These are phyloP conservation scores for Colletotrichum zoysiae DNA, from an alignment of 2,329 filamentous ascomycete species.

Conservation along the genomic window DNA sequence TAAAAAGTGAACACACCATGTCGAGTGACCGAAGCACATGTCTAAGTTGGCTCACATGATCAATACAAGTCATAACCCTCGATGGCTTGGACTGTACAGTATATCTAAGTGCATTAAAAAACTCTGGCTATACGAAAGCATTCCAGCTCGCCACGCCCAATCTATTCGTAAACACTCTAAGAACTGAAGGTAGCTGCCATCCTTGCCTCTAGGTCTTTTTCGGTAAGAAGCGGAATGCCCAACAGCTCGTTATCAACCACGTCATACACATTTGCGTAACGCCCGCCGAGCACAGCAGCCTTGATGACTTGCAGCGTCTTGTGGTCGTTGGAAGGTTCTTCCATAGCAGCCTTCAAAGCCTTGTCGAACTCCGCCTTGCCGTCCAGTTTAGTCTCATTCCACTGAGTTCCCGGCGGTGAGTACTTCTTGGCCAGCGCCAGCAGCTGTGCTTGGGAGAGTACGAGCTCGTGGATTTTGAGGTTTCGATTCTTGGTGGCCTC, in stretches of 20 bases:
- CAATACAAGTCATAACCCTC: background rate
- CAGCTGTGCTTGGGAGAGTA: slow-evolving; percentile 64
- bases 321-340: slow-evolving; percentile 9
- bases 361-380: slow-evolving; percentile 8
- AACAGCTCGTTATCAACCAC: slow-evolving; percentile 27
- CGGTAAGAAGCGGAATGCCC: slow-evolving; percentile 15
- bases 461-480: slow-evolving; percentile 64
- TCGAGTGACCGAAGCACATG: background rate
- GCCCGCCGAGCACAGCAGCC: slow-evolving; percentile 2
- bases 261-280: slow-evolving; percentile 9
- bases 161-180: background rate
- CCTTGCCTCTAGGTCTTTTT: slow-evolving; percentile 29
- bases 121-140: background rate
- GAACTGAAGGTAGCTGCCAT: slow-evolving; percentile 21
- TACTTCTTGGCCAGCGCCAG: slow-evolving; percentile 50
- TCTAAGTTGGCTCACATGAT: background rate
- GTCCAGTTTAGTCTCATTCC: slow-evolving; percentile 23
- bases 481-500: slow-evolving; percentile 65
- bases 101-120: background rate
- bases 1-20: no score
- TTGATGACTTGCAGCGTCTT: background rate
- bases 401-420: slow-evolving; percentile 28
- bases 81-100: background rate
- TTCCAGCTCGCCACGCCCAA: background rate
- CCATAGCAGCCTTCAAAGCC: background rate